A percentile compares a stretch with the other conserved stretches of the same genome.
Evolutionary conservation across 2,329 filamentous ascomycete genomes (phyloP).

Genomic region (Alternaria atra): DNA sequence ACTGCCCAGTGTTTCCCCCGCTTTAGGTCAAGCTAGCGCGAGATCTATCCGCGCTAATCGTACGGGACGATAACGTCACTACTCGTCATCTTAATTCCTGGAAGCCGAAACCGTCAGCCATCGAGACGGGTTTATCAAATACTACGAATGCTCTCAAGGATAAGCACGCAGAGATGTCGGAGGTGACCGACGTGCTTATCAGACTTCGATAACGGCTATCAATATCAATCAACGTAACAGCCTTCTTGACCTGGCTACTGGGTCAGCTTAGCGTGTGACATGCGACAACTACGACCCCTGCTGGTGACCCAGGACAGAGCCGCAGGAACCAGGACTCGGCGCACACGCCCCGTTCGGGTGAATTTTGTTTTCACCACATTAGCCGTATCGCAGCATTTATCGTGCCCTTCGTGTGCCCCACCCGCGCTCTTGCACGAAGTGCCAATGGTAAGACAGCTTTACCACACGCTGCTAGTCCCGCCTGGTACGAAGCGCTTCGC

Average conservation of each 20-base stretch:
- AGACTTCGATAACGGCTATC: too few relatives aligned
- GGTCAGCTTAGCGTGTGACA: not conserved
- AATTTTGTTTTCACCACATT: too few relatives aligned
- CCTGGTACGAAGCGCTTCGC: not conserved
- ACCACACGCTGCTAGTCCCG: not conserved
- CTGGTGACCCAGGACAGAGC: not conserved
- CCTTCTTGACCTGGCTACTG: not conserved
- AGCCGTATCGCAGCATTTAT: not conserved
- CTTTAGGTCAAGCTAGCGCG: not conserved
- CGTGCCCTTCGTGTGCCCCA: not conserved
- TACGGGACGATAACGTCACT: not conserved
- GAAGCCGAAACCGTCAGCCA: not conserved
- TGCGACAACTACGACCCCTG: not conserved
- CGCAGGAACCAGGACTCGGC: not conserved
- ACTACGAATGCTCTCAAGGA: not conserved
- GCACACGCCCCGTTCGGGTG: too few relatives aligned
- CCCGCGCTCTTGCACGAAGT: not conserved
- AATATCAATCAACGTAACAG: fast-evolving
- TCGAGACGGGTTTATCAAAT: not conserved
- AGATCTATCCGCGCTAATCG: not conserved
- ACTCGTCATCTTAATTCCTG: not conserved
- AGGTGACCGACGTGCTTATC: too few relatives aligned
- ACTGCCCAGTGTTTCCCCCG: not conserved
- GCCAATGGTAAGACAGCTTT: not conserved
- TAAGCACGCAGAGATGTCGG: too few relatives aligned